These are phyloP conservation scores for Diaporthe sp. DNA, from an alignment of 2,329 filamentous ascomycete species.

Conservation along the genomic window DNA sequence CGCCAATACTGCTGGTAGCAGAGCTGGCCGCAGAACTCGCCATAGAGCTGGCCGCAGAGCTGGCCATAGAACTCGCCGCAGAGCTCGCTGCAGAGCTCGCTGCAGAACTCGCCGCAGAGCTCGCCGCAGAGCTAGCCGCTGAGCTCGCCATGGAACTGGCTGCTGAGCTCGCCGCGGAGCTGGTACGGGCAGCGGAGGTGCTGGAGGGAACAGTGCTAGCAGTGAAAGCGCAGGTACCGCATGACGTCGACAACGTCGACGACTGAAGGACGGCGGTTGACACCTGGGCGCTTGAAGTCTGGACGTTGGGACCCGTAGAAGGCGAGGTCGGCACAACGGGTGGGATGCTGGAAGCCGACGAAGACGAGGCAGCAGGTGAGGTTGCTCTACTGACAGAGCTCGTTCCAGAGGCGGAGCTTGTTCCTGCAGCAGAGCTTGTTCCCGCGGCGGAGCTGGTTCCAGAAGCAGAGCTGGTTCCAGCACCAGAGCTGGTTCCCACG, in stretches of 20 bases:
- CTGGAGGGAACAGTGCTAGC: constrained; percentile 14
- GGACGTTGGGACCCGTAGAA: not conserved
- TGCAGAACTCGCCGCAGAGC: not conserved
- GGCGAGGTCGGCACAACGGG: not conserved
- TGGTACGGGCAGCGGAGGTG: not conserved
- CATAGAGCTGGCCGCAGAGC: not conserved
- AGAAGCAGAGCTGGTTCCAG: not conserved
- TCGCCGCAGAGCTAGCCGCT: not conserved
- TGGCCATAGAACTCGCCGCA: not conserved
- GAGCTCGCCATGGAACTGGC: not conserved
- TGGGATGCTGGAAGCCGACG: not conserved
- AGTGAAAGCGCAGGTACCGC: not conserved
- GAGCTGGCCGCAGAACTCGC: not conserved
- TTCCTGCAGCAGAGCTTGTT: not conserved
- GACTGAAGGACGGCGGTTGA: not conserved
- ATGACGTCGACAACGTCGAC: not conserved
- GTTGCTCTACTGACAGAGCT: not conserved
- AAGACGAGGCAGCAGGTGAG: not conserved
- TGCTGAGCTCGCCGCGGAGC: not conserved
- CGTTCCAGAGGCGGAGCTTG: not conserved
- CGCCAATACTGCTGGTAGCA: not conserved
- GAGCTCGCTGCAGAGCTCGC: not conserved
- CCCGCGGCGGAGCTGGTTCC: not conserved
- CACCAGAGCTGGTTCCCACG: not conserved
- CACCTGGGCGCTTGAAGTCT: not conserved